Conservation (phyloP, 345 rosid species). For the Pistacia integerrima region DNA sequence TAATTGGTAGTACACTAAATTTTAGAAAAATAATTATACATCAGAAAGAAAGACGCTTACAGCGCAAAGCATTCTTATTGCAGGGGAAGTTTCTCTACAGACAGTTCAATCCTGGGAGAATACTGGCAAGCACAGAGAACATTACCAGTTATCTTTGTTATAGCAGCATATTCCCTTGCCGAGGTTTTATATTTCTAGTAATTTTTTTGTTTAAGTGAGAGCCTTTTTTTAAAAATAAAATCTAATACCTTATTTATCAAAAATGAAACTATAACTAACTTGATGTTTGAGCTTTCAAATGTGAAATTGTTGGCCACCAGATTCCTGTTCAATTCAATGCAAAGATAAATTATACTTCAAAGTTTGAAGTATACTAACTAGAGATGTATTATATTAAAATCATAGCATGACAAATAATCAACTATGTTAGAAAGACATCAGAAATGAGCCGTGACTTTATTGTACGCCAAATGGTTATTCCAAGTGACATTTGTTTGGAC, state of each 20-base stretch:
- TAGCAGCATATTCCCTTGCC: not conserved
- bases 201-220: too few species aligned
- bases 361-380: not conserved
- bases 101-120: conserved; percentile 33
- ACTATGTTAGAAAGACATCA: too few species aligned
- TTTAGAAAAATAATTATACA: not conserved
- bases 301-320: conserved; percentile 38
- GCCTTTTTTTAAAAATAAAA: not conserved
- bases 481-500: too few species aligned
- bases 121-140: conserved; percentile 23
- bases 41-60: conserved; percentile 26
- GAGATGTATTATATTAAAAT: not conserved
- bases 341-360: not conserved
- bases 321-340: conserved; percentile 32
- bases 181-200: too few species aligned
- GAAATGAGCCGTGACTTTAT: too few species aligned
- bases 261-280: conserved; percentile 12
- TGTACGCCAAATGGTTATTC: too few species aligned
- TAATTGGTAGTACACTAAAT: not conserved
- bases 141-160: not conserved
- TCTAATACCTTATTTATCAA: too few species aligned
- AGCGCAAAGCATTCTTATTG: conserved; percentile 29
- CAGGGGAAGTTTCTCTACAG: conserved; percentile 40
- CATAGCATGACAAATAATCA: too few species aligned
- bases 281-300: conserved; percentile 29